Base-by-base conservation (phyloP, 768 basidiomycete species). In the Tylopilus intermedius region DNA sequence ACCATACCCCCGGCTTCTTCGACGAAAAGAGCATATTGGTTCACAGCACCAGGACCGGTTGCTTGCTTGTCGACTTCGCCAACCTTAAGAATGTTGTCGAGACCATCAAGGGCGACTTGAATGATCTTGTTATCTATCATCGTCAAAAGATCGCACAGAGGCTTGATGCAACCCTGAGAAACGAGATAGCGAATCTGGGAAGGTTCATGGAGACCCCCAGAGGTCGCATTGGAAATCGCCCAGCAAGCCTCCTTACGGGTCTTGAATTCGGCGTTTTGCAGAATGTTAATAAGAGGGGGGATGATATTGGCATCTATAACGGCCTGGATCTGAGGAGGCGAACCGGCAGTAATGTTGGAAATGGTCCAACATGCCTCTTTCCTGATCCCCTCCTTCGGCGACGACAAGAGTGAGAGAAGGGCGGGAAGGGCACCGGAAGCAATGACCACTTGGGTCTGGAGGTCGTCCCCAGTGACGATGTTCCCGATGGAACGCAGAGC, bases 111-210 rank as follows among this genome's bases (percentile, higher is more conserved):
- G 18, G 95, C 95, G 38, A 98, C 95, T 72, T 93, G 89, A 61
- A 99, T 99, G 61, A 98, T 96, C 78, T 99, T 99, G 82, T 98
- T 98, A 74, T 99, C 96, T 93, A 97, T 94, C 81, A 94, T 95
- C 26, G 84, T 87, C 53, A 99, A 79, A 47, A 99, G 76, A 64
- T 99, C 96, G 68, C 96, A 99, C 27, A 99, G 78, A 14, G 96
- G 96, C 73, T 97, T 97, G 75, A 99, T 97, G 76, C 94, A 96
- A 30, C 96, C 96, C 70, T 98, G 96, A 22, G 84, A 79, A 50
- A 99, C 96, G 53, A 99, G 89, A 74, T 98, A 99, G 49, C 96
- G 88, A 63, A 99, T 99, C 69, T 98, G 95, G 27, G 86, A 75
- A 29, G 96, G 96, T 67, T 99, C 94, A 65, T 94, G 93, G 24